Conservation (phyloP, 331 rosid species). For the Ulmus americana region DNA sequence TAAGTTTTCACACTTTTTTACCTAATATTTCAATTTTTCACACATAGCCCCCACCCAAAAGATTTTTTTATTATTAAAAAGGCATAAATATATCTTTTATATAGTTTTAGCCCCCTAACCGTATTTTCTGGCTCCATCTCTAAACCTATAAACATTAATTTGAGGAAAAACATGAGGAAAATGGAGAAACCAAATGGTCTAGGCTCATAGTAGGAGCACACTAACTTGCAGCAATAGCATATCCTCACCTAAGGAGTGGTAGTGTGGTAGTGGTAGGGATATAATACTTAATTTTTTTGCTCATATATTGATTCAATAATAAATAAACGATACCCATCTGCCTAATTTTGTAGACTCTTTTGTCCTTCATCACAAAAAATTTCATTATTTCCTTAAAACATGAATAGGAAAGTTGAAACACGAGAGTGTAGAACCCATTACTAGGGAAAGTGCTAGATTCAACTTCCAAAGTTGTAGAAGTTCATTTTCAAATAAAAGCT, state of each 20-base stretch:
- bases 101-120: too few species aligned
- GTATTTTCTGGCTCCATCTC: neutral
- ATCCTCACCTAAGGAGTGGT: neutral
- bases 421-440: neutral
- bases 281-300: neutral
- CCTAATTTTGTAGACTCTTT: constrained; percentile 7
- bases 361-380: neutral
- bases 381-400: neutral
- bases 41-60: too few species aligned
- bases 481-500: neutral
- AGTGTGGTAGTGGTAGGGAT: neutral
- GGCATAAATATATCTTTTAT: too few species aligned
- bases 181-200: neutral
- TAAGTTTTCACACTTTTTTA: too few species aligned
- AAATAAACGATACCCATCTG: neutral
- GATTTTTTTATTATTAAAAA: too few species aligned
- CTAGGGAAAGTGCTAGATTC: neutral
- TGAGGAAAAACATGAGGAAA: neutral
- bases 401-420: neutral
- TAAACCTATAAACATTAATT: neutral
- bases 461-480: neutral
- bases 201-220: neutral
- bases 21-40: too few species aligned
- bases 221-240: neutral
- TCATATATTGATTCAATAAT: neutral